Conservation (phyloP, 31 red algal species). For the Endocladia muricata region DNA sequence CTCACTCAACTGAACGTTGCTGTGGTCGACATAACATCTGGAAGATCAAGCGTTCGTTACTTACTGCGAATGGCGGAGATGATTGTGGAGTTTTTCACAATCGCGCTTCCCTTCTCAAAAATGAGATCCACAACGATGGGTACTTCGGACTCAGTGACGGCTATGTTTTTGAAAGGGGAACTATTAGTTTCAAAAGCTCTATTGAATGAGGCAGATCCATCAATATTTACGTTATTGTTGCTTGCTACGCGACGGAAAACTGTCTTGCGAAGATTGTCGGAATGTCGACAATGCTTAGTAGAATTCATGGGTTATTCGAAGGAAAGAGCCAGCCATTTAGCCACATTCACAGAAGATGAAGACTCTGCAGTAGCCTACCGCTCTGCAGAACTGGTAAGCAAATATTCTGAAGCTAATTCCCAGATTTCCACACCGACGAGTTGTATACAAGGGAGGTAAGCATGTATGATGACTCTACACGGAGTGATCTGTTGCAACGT, state of each 20-base stretch:
- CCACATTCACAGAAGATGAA: constrained; percentile 37
- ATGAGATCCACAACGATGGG: background rate
- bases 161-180: constrained; percentile 45
- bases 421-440: too few relatives aligned
- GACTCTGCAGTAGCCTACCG: constrained; percentile 42
- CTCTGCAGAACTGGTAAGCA: constrained; percentile 36
- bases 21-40: constrained; percentile 43
- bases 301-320: constrained; percentile 30
- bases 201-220: constrained; percentile 30
- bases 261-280: constrained; percentile 25
- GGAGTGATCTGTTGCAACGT: too few relatives aligned
- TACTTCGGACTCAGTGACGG: constrained; percentile 15
- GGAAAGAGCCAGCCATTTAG: background rate
- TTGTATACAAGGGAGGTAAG: too few relatives aligned
- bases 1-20: constrained; percentile 16
- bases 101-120: constrained; percentile 21
- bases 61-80: constrained; percentile 38
- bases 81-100: constrained; percentile 41
- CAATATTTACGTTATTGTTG: constrained; percentile 48
- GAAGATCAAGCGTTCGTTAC: constrained; percentile 24
- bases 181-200: constrained; percentile 25
- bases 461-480: too few relatives aligned
- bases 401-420: too few relatives aligned
- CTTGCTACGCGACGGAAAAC: constrained; percentile 16
- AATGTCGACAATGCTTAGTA: constrained; percentile 35